Evolutionary conservation across 345 rosid species (phyloP), one percentile per base, ranked within the genome.

Genomic region (Eucalyptus erythrocorys): DNA sequence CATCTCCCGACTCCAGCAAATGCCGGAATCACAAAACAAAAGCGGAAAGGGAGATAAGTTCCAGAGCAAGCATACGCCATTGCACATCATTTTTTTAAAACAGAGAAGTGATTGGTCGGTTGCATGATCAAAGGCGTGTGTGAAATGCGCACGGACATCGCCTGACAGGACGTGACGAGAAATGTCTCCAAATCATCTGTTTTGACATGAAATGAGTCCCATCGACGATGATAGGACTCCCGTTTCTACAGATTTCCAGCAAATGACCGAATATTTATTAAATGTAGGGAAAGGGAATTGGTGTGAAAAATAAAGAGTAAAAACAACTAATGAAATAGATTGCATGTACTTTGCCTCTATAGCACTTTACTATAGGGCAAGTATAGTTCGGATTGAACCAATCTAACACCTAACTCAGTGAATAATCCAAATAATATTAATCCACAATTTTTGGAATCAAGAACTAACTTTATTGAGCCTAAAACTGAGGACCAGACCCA

Each of bases 401-500:
- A 51, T 51, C 0, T 0, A 21, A 1, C 10, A 51, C 57, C 26
- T 21, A 51, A 66, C 79, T 14, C 6, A 4, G 1, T n/a, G 0
- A 19, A 0, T 26, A 51, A 51, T 21, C 26, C 1, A 51, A 2
- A 21, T 0, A 19, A 51, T 51, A 51, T 51, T 8, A 51, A 0
- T 51, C 5, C 0, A 24, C 26, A 51, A 51, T 51, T 21, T 51
- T 51, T 51, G 0, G 0, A 5, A 51, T 21, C 0, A 51, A 0
- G 0, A 26, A 51, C 5, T 5, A 0, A 51, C 10, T 51, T 0
- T 51, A 51, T 51, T 51, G 0, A 51, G 57, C 57, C 26, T 51
- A 51, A 0, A 19, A 51, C 0, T 7, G 0, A 51, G 0, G 57
- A 51, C 22, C 0, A 3, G 0, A 50, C 22, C 4, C 6, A 1